Conservation (phyloP, 2,329 filamentous ascomycete species). For the Penicillium janthinellum region DNA sequence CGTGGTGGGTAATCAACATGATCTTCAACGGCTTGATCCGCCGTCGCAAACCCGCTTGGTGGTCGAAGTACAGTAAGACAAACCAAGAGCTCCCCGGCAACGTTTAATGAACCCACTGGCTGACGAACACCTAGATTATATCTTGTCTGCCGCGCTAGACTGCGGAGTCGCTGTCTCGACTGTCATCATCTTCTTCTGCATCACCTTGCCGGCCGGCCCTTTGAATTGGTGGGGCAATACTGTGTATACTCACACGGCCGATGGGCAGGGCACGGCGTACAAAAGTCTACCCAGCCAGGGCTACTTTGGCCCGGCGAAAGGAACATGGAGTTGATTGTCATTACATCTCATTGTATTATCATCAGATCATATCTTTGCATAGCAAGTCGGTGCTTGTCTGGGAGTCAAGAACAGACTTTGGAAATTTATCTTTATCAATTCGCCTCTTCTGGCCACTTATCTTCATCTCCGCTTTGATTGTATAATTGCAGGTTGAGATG, state of each 20-base stretch:
- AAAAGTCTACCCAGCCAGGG: conserved; percentile 29
- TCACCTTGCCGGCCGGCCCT: conserved; percentile 44
- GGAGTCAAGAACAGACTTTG: no score
- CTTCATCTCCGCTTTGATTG: not conserved
- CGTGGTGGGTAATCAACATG: conserved; percentile 60
- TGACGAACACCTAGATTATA: conserved; percentile 36
- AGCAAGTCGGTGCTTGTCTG: not conserved
- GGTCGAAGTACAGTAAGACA: conserved; percentile 49
- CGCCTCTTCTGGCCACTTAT: not conserved
- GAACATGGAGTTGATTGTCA: conserved; percentile 29
- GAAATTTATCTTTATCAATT: not conserved
- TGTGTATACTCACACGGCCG: conserved; percentile 42
- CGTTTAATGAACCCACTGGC: not conserved
- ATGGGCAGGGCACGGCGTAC: conserved; percentile 43
- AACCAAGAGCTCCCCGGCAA: not conserved
- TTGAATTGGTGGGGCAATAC: conserved; percentile 49
- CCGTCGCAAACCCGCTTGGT: conserved; percentile 49
- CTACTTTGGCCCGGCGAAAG: conserved; percentile 35
- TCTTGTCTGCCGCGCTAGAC: conserved; percentile 49
- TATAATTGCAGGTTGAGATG: not conserved
- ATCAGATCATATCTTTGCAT: not conserved
- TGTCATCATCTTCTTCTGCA: conserved; percentile 49
- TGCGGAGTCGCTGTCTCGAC: conserved; percentile 47
- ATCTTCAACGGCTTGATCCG: conserved; percentile 52
- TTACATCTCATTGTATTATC: not conserved